Evolutionary conservation across 2,329 filamentous ascomycete genomes (phyloP).

Genomic region (Pseudogymnoascus sp.): DNA sequence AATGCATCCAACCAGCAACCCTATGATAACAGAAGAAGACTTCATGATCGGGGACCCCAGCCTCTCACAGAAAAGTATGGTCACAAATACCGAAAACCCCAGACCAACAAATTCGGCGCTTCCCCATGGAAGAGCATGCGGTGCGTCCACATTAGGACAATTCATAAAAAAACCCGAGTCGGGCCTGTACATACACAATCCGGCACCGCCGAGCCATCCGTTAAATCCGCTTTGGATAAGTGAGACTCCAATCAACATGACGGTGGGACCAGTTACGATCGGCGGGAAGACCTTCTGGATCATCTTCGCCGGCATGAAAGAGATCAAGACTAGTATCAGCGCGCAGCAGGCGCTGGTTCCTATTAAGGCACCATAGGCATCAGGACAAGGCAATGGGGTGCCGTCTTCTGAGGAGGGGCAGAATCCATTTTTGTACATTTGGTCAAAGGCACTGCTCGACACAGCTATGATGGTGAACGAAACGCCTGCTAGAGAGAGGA

Average conservation of each 20-base stretch:
- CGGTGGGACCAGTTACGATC: slow-evolving; percentile 58
- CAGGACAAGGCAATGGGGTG: slow-evolving; percentile 50
- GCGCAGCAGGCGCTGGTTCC: slow-evolving; percentile 42
- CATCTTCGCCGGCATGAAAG: slow-evolving; percentile 51
- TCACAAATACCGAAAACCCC: slow-evolving; percentile 70
- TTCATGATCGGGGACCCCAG: slow-evolving; percentile 83
- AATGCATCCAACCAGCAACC: slow-evolving; percentile 66
- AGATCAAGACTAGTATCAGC: slow-evolving; percentile 52
- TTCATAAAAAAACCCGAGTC: slow-evolving; percentile 45
- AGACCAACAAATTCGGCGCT: slow-evolving; percentile 70
- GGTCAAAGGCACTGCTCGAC: slow-evolving; percentile 49
- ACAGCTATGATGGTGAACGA: slow-evolving; percentile 60
- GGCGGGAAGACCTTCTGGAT: slow-evolving; percentile 58
- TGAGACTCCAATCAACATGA: slow-evolving; percentile 57
- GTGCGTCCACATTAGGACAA: slow-evolving; percentile 60
- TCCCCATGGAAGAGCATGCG: slow-evolving; percentile 64
- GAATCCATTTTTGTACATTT: slow-evolving; percentile 57
- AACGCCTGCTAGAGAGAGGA: slow-evolving; percentile 60
- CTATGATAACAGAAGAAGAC: slow-evolving; percentile 42
- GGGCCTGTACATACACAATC: slow-evolving; percentile 43
- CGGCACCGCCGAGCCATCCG: slow-evolving; percentile 70
- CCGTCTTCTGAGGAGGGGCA: slow-evolving; percentile 49
- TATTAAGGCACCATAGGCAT: slow-evolving; percentile 57
- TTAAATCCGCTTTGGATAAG: slow-evolving; percentile 57
- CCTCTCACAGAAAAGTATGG: slow-evolving; percentile 71